Percentiles rank a stretch among this genome's conserved stretches.
These are phyloP conservation scores for Dictyostelium firmibasis DNA, from an alignment of 78 protist genomes.

Conservation along the genomic window DNA sequence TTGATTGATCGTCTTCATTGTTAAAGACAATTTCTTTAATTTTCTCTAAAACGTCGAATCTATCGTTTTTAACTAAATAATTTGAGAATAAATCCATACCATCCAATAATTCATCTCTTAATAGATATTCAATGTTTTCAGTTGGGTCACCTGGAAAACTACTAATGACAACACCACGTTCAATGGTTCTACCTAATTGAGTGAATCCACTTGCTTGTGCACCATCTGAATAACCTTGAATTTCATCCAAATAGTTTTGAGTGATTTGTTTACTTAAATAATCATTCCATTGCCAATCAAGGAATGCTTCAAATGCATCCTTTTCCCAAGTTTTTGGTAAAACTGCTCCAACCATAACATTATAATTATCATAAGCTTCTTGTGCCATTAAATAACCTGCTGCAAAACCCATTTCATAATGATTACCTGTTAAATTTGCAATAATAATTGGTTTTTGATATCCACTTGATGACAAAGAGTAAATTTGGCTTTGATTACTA, in stretches of 20 bases:
- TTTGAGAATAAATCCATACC: neutral
- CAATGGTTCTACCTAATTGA: neutral
- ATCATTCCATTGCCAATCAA: constrained; percentile 73
- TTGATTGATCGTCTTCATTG: neutral
- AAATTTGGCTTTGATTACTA: constrained; percentile 45
- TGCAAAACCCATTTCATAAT: constrained; percentile 71
- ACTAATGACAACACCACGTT: neutral
- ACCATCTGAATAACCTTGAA: constrained; percentile 61
- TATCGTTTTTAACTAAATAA: neutral
- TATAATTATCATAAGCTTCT: constrained; percentile 8
- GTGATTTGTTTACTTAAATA: constrained; percentile 58
- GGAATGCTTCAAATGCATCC: constrained; percentile 34
- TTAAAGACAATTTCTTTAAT: neutral
- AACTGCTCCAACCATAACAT: neutral
- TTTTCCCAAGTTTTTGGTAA: constrained; percentile 20
- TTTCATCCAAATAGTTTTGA: constrained; percentile 56
- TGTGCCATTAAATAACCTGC: constrained; percentile 37
- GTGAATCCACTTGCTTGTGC: constrained; percentile 28
- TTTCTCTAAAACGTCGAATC: neutral
- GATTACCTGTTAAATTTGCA: constrained; percentile 67
- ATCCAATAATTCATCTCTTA: constrained; percentile 10
- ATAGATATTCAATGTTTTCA: constrained; percentile 46
- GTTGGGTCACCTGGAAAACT: constrained; percentile 52
- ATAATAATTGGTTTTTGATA: constrained; percentile 44
- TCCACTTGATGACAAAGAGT: constrained; percentile 15